These are phyloP conservation scores for Wickerhamiella slavikovae DNA, from an alignment of 805 yeast species.

Conservation along the genomic window DNA sequence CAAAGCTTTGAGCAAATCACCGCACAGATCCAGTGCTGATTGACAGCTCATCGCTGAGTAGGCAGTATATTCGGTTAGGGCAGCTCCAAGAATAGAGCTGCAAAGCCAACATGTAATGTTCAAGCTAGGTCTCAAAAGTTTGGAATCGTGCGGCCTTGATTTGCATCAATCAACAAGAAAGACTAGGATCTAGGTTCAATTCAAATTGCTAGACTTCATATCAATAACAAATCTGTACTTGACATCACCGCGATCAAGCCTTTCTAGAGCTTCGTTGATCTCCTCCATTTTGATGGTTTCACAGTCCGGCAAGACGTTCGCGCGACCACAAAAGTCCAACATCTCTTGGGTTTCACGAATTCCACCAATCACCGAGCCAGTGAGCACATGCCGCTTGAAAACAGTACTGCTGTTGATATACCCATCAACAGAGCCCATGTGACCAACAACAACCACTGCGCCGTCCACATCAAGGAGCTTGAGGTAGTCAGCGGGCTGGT, in stretches of 20 bases:
- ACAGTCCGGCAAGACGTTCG: constrained; percentile 39
- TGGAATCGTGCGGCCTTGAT: no score
- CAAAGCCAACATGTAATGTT: no score
- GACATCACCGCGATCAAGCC: constrained; percentile 6
- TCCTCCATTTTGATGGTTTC: constrained; percentile 31
- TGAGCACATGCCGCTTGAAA: constrained; percentile 21
- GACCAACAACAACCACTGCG: constrained; percentile 42
- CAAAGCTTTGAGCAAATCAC: no score
- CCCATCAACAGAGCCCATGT: no score
- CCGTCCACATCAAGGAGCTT: constrained; percentile 36
- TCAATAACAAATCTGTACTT: constrained; percentile 10
- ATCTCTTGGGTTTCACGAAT: constrained; percentile 45
- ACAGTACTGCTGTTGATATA: no score
- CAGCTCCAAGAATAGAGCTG: no score
- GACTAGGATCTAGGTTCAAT: no score
- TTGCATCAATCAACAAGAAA: no score
- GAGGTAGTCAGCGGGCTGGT: constrained; percentile 30
- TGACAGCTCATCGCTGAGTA: no score
- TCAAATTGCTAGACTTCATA: constrained; percentile 7
- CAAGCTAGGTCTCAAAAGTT: no score
- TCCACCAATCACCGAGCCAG: constrained; percentile 39
- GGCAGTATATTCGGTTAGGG: no score
- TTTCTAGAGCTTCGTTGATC: constrained; percentile 8
- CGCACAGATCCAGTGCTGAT: no score
- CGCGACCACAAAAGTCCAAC: constrained; percentile 40